Conservation (phyloP, 306 rosid genomes). For the Trifolium fragiferum region DNA sequence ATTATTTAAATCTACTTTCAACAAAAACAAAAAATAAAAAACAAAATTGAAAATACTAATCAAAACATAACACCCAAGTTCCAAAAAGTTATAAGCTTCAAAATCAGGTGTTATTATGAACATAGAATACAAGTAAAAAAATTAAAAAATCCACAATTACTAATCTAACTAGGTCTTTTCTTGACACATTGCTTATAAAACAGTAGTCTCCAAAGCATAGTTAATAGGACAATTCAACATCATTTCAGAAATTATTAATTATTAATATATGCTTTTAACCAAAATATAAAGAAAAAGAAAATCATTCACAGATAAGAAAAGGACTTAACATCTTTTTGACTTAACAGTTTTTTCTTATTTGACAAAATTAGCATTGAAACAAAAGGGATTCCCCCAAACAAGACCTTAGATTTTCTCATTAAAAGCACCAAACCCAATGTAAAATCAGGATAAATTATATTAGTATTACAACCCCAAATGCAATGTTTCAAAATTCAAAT, state of each 20-base stretch:
- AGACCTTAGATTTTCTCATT: slow-evolving; percentile 23
- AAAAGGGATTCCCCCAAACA: slow-evolving; percentile 22
- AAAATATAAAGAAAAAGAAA: too few species aligned
- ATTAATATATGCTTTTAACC: too few species aligned
- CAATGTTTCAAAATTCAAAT: neutral
- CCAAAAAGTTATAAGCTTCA: neutral
- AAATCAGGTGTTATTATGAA: neutral
- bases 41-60: neutral
- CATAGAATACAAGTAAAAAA: too few species aligned
- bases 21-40: neutral
- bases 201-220: too few species aligned
- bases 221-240: too few species aligned
- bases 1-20: slow-evolving; percentile 3
- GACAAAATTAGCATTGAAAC: slow-evolving; percentile 40
- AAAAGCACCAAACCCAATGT: slow-evolving; percentile 26
- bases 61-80: neutral
- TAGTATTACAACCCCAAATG: slow-evolving; percentile 32
- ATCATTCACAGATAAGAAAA: neutral
- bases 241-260: too few species aligned
- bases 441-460: too few species aligned
- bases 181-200: slow-evolving; percentile 22
- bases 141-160: too few species aligned
- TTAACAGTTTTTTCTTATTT: neutral
- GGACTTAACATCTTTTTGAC: neutral
- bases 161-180: slow-evolving; percentile 29